Percentiles rank a stretch among this genome's conserved stretches.
phyloP scores from a whole-genome alignment of 2,329 filamentous ascomycete genomes.

The Aureobasidium sp. region DNA sequence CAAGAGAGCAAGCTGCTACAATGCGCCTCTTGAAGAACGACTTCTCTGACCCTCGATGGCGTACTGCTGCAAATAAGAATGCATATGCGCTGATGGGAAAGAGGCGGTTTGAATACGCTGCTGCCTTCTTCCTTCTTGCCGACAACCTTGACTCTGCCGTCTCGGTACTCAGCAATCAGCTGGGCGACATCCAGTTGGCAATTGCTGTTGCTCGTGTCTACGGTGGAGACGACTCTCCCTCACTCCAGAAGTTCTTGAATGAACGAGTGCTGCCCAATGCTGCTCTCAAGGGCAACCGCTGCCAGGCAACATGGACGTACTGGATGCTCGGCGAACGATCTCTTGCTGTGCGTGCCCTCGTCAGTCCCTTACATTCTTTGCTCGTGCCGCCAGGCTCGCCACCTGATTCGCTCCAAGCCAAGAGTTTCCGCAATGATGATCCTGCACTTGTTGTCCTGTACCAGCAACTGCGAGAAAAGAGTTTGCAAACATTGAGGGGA shows the following conservation, averaged over 20 bases:
- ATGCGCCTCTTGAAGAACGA: slow-evolving; percentile 78
- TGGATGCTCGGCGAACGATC: slow-evolving; percentile 79
- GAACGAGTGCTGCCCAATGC: slow-evolving; percentile 73
- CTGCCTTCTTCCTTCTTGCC: slow-evolving; percentile 88
- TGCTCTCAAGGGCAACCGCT: slow-evolving; percentile 74
- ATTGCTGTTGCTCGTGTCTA: slow-evolving; percentile 83
- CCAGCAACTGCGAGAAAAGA: slow-evolving; percentile 72
- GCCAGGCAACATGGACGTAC: slow-evolving; percentile 93
- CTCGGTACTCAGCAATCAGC: slow-evolving; percentile 75
- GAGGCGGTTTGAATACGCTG: slow-evolving; percentile 86
- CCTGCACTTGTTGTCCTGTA: slow-evolving; percentile 84
- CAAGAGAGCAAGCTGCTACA: slow-evolving; percentile 75
- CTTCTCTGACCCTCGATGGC: slow-evolving; percentile 80
- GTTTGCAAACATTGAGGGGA: slow-evolving; percentile 74
- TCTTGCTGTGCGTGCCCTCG: slow-evolving; percentile 74
- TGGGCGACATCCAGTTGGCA: slow-evolving; percentile 82
- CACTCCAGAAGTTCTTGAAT: slow-evolving; percentile 65
- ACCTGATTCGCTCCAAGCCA: slow-evolving; percentile 54
- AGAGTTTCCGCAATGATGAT: slow-evolving; percentile 80
- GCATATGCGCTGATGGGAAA: slow-evolving; percentile 91
- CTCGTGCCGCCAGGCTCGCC: slow-evolving; percentile 60
- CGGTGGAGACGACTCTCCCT: slow-evolving; percentile 71
- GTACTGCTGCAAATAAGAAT: slow-evolving; percentile 85
- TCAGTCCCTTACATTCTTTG: slow-evolving; percentile 60
- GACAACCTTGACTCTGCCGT: slow-evolving; percentile 79